Evolutionary conservation across 2,329 filamentous ascomycete species (phyloP), one percentile per base, ranked within the genome.

Genomic region (Stagonosporopsis tanaceti): DNA sequence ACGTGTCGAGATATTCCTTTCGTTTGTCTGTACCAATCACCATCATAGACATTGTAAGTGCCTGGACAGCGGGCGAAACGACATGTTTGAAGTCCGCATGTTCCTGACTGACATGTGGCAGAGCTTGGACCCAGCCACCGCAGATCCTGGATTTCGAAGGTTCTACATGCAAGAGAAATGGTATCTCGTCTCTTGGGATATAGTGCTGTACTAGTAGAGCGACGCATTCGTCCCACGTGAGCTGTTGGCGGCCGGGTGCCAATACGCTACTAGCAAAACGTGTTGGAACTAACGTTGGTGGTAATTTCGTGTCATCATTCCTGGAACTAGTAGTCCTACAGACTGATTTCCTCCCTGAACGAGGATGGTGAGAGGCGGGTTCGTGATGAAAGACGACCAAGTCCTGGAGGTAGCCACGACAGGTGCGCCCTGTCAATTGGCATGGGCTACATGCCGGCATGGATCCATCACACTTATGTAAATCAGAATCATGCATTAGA

Each of bases 81-180:
- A 53, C 47, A 5, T 14, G 4, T 14, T 47, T 30, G 14, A 47
- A 53, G 20, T 53, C 44, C 12, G 6, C 30, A 37, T 53, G 28
- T 11, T 20, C 20, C 11, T 47, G 44, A 32, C 44, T 53, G 51
- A 53, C 44, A 38, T 53, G 51, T n/a, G 44, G 35, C 22, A 53
- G 44, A 17, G 51, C 51, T 30, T 53, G 51, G 4, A 53, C 51
- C 51, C 51, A 53, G 38, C 51, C 51, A 17, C 51, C 51, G 28
- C 51, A 53, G 2, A 53, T 53, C n/a, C 51, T 53, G 8, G 51
- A 53, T 14, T 47, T 53, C 7, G 51, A 47, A 20, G 51, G 51
- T 22, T 42, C 51, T n/a, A 47, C 28, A 25, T 41, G 28, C 30
- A 39, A 42, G 17, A 53, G 51, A 30, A 47, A 47, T 4, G 44